Conservation (phyloP, 1,139 yeast genomes). For the Yamadazyma jaroonii region DNA sequence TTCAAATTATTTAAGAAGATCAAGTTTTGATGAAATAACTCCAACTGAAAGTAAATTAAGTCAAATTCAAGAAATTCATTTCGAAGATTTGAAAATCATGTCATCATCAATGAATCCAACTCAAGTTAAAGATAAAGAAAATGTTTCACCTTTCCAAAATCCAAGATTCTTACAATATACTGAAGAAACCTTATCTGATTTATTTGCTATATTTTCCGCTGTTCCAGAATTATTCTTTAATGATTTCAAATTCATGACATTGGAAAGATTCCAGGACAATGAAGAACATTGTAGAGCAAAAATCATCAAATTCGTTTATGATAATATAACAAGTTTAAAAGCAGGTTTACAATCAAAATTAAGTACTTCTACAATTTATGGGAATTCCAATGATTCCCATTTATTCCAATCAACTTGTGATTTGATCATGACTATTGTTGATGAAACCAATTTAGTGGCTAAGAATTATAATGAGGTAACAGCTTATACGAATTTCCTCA, state of each 20-base stretch:
- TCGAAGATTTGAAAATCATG: conserved; percentile 11
- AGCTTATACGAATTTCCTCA: conserved; percentile 27
- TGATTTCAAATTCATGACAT: conserved; percentile 25
- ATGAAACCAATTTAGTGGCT: conserved; percentile 16
- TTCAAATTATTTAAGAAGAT: neutral
- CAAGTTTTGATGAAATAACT: conserved; percentile 9
- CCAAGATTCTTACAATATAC: conserved; percentile 12
- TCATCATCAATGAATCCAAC: conserved; percentile 6
- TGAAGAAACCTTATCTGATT: conserved; percentile 34
- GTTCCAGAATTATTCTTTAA: conserved; percentile 37
- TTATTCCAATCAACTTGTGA: conserved; percentile 38
- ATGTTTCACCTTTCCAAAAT: conserved; percentile 1
- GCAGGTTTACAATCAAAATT: conserved; percentile 29
- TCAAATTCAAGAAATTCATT: conserved; percentile 5
- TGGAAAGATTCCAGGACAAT: conserved; percentile 12
- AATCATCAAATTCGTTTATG: conserved; percentile 24
- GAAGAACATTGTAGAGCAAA: conserved; percentile 12
- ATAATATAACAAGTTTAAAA: conserved; percentile 30
- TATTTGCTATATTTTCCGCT: conserved; percentile 33
- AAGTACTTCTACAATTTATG: neutral
- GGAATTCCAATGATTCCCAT: conserved; percentile 15
- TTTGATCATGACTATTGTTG: conserved; percentile 33
- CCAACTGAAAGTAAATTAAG: conserved; percentile 6
- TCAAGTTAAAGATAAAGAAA: neutral
- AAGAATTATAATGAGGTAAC: conserved; percentile 18